These are phyloP conservation scores for Neofusicoccum kwambonambiense DNA, from an alignment of 2,329 filamentous ascomycete species.

Conservation along the genomic window DNA sequence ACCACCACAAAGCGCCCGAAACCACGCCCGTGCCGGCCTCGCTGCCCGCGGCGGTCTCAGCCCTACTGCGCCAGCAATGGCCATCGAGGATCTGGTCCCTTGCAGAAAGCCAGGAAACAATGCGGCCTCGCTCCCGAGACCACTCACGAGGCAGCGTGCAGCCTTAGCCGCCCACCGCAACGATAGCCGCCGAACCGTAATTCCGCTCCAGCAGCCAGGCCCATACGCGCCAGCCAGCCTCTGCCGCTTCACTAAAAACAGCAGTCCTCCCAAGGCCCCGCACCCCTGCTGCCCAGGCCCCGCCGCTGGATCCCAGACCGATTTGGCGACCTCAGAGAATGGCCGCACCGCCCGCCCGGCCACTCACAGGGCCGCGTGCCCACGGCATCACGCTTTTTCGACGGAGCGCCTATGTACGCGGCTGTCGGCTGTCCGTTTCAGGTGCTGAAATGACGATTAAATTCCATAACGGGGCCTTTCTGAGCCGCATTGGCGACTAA, in stretches of 20 bases:
- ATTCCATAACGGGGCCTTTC: constrained; percentile 26
- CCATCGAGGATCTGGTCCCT: constrained; percentile 3
- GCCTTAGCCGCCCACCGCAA: constrained; percentile 9
- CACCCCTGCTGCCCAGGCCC: not conserved
- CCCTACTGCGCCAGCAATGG: constrained; percentile 2
- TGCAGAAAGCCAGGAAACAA: constrained; percentile 10
- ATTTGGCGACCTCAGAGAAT: constrained; percentile 8
- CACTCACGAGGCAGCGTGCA: constrained; percentile 5
- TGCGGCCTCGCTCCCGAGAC: not conserved
- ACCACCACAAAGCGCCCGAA: constrained; percentile 5
- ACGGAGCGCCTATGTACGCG: constrained; percentile 31
- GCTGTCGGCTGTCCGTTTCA: constrained; percentile 34
- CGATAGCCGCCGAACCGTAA: constrained; percentile 10
- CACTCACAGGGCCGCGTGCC: constrained; percentile 32
- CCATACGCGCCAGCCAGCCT: not conserved
- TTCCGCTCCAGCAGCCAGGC: constrained; percentile 4
- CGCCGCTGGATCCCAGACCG: not conserved
- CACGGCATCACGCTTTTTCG: constrained; percentile 29
- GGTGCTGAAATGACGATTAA: constrained; percentile 19
- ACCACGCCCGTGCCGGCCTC: not conserved
- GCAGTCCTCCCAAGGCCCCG: not conserved
- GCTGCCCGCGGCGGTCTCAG: constrained; percentile 8
- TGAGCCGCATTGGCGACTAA: constrained; percentile 39
- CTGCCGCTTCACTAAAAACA: constrained; percentile 10
- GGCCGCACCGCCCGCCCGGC: constrained; percentile 22